Percentiles rank a stretch among this genome's conserved stretches.
These are phyloP conservation scores for Sporothrix variecibatus DNA, from an alignment of 2,329 filamentous ascomycete genomes.

Conservation along the genomic window DNA sequence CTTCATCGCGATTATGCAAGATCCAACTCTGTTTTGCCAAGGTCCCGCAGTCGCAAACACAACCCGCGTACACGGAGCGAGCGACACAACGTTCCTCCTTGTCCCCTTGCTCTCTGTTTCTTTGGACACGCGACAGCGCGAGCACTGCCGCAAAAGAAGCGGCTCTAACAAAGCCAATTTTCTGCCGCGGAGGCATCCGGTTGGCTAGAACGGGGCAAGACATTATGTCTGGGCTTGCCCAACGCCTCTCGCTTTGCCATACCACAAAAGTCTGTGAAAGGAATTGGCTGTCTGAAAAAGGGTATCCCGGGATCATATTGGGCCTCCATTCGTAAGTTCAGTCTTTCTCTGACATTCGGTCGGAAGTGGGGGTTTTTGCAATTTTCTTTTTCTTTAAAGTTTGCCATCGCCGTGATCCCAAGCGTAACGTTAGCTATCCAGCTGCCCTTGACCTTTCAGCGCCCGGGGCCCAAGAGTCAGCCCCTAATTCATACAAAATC, in stretches of 20 bases:
- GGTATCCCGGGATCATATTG: neutral
- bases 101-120: neutral
- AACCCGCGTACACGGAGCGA: neutral
- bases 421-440: neutral
- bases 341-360: neutral
- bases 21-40: conserved; percentile 8
- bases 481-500: neutral
- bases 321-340: neutral
- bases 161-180: neutral
- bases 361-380: neutral
- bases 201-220: neutral
- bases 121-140: neutral
- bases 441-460: neutral
- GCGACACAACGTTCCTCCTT: neutral
- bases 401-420: neutral
- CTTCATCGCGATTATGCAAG: neutral
- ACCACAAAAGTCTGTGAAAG: neutral
- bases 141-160: too few relatives aligned
- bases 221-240: neutral
- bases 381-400: neutral
- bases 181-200: conserved; percentile 12
- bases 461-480: neutral
- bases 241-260: neutral
- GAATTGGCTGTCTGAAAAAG: neutral
- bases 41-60: neutral